Percentiles rank a stretch among this genome's conserved stretches.
phyloP scores from a whole-genome alignment of 2,329 filamentous ascomycete species.

The Ophiostoma ulmi region DNA sequence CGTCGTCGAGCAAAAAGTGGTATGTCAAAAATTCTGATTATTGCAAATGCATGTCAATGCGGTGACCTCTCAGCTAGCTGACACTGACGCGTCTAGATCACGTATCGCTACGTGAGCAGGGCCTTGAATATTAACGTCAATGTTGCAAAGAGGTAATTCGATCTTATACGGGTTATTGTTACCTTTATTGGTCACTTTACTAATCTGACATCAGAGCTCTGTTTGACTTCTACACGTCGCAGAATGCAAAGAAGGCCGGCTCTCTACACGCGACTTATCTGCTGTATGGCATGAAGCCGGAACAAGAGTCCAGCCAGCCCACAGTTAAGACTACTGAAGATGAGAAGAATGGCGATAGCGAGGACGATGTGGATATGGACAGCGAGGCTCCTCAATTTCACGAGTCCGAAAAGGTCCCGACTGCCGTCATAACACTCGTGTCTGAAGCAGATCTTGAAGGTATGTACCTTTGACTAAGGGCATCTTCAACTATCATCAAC shows the following conservation, averaged over 20 bases:
- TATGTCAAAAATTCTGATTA: conserved; percentile 40
- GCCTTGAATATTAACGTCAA: conserved; percentile 80
- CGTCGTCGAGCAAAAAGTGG: conserved; percentile 68
- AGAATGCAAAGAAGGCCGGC: conserved; percentile 68
- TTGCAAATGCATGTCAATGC: too few relatives aligned
- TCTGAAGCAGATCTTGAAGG: conserved; percentile 68
- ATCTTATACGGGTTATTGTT: background rate
- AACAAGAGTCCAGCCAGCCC: conserved; percentile 31
- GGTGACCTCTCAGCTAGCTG: conserved; percentile 27
- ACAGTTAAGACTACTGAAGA: background rate
- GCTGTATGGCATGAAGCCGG: conserved; percentile 62
- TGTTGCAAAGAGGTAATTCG: conserved; percentile 73
- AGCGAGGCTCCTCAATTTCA: conserved; percentile 57
- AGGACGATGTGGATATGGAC: conserved; percentile 65
- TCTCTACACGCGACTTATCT: conserved; percentile 91
- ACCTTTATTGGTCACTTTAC: background rate
- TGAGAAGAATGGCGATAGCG: conserved; percentile 32
- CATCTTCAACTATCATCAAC: background rate
- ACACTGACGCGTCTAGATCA: conserved; percentile 56
- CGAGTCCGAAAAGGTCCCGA: conserved; percentile 47
- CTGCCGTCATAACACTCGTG: conserved; percentile 60
- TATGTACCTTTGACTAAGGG: conserved; percentile 33
- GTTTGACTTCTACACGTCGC: conserved; percentile 74
- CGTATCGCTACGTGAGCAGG: conserved; percentile 79
- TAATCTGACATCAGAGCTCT: conserved; percentile 58